phyloP scores from a whole-genome alignment of 2,329 filamentous ascomycete genomes.

The Cercospora sp. region DNA sequence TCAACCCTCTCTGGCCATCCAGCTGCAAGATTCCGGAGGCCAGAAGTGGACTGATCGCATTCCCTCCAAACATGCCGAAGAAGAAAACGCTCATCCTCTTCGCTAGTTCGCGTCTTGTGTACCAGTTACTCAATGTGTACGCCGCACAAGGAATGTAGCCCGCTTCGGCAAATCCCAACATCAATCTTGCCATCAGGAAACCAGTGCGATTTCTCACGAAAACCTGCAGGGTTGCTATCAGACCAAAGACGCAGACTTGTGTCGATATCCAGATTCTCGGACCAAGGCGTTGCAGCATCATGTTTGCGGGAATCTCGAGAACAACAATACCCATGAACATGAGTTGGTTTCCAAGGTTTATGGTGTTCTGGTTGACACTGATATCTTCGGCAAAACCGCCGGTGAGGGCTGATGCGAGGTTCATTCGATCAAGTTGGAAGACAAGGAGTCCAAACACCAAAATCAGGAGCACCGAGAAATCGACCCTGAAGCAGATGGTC shows the following conservation, averaged over 20 bases:
- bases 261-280: slow-evolving; percentile 2
- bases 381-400: slow-evolving; percentile 51
- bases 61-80: slow-evolving; percentile 13
- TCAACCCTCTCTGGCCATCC: not conserved
- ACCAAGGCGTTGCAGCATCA: slow-evolving; percentile 42
- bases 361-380: slow-evolving; percentile 47
- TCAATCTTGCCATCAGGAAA: slow-evolving; percentile 1
- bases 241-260: slow-evolving; percentile 10
- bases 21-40: slow-evolving; percentile 10
- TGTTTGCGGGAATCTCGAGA: slow-evolving; percentile 56
- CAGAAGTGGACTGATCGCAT: slow-evolving; percentile 11
- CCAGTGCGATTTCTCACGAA: not conserved
- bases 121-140: slow-evolving; percentile 9
- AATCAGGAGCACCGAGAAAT: slow-evolving; percentile 51
- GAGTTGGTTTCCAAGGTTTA: slow-evolving; percentile 57
- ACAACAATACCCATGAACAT: slow-evolving; percentile 56
- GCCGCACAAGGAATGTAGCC: slow-evolving; percentile 14
- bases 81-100: slow-evolving; percentile 3
- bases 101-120: slow-evolving; percentile 9
- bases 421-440: slow-evolving; percentile 57
- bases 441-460: slow-evolving; percentile 54
- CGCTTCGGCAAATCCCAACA: slow-evolving; percentile 12
- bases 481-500: slow-evolving; percentile 42
- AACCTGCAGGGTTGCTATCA: slow-evolving; percentile 9
- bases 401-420: slow-evolving; percentile 54